Evolutionary conservation across 352 stramenopile species (phyloP), one percentile per base, ranked within the genome.

Genomic region (Peronospora farinosa): DNA sequence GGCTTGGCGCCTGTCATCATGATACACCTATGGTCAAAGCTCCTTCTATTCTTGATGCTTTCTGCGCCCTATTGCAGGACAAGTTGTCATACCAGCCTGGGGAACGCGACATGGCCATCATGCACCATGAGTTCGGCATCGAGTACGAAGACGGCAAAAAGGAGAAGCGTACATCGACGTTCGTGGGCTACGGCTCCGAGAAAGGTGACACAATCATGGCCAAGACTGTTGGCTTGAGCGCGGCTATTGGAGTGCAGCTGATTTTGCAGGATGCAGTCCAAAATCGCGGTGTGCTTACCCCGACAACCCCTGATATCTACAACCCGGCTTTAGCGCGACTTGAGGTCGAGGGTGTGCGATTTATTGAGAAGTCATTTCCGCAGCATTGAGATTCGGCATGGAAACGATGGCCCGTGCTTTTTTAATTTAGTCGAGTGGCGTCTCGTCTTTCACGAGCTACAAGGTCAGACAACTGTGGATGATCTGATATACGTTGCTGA

Each of bases 61-160:
- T 96, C 57, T 95, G 81, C 43, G 54, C 63, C 7, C 42, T 97
- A 7, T 63, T 98, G 37, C 84, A 97, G 53, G 67, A 92, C 15
- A 93, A 95, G 61, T 71, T 98, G 7, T 70, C 78, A 15, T 97
- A 95, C 65, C 69, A 84, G 47, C 79, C 84, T 8, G 74, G 75
- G 38, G 94, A 98, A 66, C 84, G 87, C n/a, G 94, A 98, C 50
- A 97, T 98, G 91, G 88, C 93, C 30, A 83, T 96, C 60, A 96
- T 96, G 86, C 85, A 95, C 55, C 86, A 96, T 77, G 82, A 89
- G 33, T 93, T 96, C 32, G 81, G 80, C 10, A 68, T 92, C 19
- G 70, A 88, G 39, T 88, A 85, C 45, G 58, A 72, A 32, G 78
- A 93, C 43, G 82, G 78, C 33, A 84, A 79, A 48, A 82, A 84